phyloP scores from a whole-genome alignment of 2,329 filamentous ascomycete species.

The Colletotrichum australisinense region DNA sequence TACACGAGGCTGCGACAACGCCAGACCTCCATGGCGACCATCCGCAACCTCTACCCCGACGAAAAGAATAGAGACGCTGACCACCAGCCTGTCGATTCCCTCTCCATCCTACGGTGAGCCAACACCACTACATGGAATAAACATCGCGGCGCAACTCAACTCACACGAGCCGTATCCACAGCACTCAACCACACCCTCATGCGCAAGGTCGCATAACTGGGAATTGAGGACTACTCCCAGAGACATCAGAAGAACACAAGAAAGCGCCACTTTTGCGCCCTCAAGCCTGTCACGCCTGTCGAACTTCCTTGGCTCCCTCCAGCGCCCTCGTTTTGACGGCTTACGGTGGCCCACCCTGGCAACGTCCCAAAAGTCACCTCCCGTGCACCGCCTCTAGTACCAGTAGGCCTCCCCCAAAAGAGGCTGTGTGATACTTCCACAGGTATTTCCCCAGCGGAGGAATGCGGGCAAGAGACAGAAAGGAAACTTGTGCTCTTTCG shows the following conservation, averaged over 20 bases:
- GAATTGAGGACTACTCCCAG: constrained; percentile 11
- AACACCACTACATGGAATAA: neutral
- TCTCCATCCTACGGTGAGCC: constrained; percentile 10
- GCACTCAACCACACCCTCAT: neutral
- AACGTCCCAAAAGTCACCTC: constrained; percentile 19
- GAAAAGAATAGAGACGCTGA: neutral
- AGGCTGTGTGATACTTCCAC: constrained; percentile 1
- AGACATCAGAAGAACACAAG: neutral
- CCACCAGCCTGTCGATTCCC: constrained; percentile 22
- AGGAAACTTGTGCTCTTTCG: neutral
- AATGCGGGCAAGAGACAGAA: constrained; percentile 1
- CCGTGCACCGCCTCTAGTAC: constrained; percentile 19
- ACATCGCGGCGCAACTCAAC: constrained; percentile 2
- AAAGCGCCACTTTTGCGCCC: neutral
- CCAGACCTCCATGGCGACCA: neutral
- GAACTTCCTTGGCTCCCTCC: constrained; percentile 26
- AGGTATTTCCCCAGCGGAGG: constrained; percentile 2
- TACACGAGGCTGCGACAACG: constrained; percentile 28
- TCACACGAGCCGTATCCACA: constrained; percentile 7
- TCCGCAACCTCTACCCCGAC: neutral
- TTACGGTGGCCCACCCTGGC: constrained; percentile 20
- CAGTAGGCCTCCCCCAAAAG: constrained; percentile 1
- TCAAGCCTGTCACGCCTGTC: constrained; percentile 1
- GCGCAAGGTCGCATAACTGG: neutral
- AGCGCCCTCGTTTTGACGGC: constrained; percentile 25